Evolutionary conservation across 345 rosid species (phyloP), one percentile per base, ranked within the genome.

Genomic region (Gossypium sturtianum): DNA sequence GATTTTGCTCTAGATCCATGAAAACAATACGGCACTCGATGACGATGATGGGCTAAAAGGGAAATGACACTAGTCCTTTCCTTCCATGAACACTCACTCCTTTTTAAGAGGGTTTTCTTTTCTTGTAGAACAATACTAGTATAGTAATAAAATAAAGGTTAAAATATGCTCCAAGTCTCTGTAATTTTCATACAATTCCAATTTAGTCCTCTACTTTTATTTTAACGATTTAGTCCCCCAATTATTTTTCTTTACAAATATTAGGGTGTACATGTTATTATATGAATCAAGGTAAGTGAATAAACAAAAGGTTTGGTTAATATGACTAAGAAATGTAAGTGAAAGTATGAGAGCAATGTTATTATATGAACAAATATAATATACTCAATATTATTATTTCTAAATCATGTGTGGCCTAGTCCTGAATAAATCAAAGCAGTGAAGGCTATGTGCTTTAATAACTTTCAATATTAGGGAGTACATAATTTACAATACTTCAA

Each of bases 1-100:
- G 22, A 48, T 62, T 62, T 52, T 54, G 15, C 34, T 53, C n/a
- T 23, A 74, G 57, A 25, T 47, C 75, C 75, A 73, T 73, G 56
- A 16, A 17, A 22, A 38, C 13, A 9, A 34, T 15, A 49, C 12
- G 29, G 34, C n/a, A 45, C 71, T 43, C 54, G 72, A 49, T 51
- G 23, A 49, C 6, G 44, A 34, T 34, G 23, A 10, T 3, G 44
- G 12, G 7, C 58, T 10, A 48, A 2, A 12, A 48, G 13, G 15
- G 25, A 43, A 41, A 41, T n/a, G 7, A 27, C 17, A 4, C 64
- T 47, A 20, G 56, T 67, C 10, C 34, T 41, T 41, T 65, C 3
- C 23, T 34, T 0, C 11, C 22, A 7, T 8, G 5, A 3, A 19
- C 70, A n/a, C 64, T 62, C 52, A 0, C 34, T 22, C 34, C 56